Percentiles rank a stretch among this genome's conserved stretches.
phyloP scores from a whole-genome alignment of 192 early-diverging fungal species.

The Backusella mclennaniae region DNA sequence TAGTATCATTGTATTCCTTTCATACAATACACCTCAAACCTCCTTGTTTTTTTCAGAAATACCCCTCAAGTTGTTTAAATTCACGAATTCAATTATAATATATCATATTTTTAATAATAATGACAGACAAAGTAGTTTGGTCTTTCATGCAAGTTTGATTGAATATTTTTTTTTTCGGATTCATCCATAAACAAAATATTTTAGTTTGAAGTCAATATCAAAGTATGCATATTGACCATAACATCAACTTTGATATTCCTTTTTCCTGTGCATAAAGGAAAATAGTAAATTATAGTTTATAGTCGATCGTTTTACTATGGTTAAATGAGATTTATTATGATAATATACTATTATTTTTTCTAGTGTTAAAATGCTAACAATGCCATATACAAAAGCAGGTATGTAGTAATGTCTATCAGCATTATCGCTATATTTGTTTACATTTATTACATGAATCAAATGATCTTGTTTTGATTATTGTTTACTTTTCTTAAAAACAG shows the following conservation, averaged over 20 bases:
- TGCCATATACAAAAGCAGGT: background rate
- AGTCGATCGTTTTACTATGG: background rate
- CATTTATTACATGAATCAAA: background rate
- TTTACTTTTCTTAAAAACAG: background rate
- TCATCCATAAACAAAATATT: background rate
- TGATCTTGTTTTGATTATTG: background rate
- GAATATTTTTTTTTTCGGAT: conserved; percentile 4
- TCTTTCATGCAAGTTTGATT: background rate
- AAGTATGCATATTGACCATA: background rate
- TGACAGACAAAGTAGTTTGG: background rate
- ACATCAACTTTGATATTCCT: background rate
- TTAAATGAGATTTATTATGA: background rate
- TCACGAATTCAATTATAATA: background rate
- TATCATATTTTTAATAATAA: background rate
- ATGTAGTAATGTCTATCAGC: background rate
- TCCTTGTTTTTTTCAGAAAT: background rate
- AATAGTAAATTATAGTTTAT: background rate
- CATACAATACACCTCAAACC: background rate
- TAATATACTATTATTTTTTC: background rate
- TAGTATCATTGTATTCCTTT: background rate
- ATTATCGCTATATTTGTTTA: background rate
- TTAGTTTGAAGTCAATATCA: background rate
- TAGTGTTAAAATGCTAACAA: background rate
- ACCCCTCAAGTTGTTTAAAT: background rate
- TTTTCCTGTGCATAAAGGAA: background rate